A percentile compares a stretch with the other conserved stretches of the same genome.
These are phyloP conservation scores for Lentinula edodes DNA, from an alignment of 768 basidiomycete genomes.

Conservation along the genomic window DNA sequence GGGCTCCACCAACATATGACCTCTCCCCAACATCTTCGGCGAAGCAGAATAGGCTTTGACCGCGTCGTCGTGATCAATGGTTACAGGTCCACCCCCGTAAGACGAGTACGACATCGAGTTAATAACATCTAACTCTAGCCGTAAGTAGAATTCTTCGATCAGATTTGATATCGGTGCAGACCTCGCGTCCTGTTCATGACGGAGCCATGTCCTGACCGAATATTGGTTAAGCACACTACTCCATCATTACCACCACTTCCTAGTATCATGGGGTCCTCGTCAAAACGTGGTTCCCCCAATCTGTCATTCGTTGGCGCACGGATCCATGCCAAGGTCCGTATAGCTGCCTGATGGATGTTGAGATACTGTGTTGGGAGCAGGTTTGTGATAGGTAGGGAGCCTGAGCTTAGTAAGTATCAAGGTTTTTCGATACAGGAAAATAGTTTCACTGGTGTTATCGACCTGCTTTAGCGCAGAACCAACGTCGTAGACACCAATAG, in stretches of 20 bases:
- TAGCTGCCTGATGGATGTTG: slow-evolving; percentile 70
- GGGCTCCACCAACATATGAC: slow-evolving; percentile 67
- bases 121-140: slow-evolving; percentile 54
- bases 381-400: slow-evolving; percentile 16
- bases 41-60: slow-evolving; percentile 72
- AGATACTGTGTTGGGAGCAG: slow-evolving; percentile 70
- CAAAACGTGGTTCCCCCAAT: slow-evolving; percentile 37
- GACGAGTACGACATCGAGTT: slow-evolving; percentile 62
- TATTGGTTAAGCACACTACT: slow-evolving; percentile 67
- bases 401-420: neutral
- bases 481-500: slow-evolving; percentile 54
- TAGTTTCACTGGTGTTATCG: slow-evolving; percentile 23
- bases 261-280: slow-evolving; percentile 65
- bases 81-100: slow-evolving; percentile 63
- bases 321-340: slow-evolving; percentile 74
- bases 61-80: slow-evolving; percentile 79
- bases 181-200: slow-evolving; percentile 79
- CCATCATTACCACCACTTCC: slow-evolving; percentile 82
- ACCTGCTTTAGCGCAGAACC: slow-evolving; percentile 33
- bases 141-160: neutral
- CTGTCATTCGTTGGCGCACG: slow-evolving; percentile 53
- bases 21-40: slow-evolving; percentile 68
- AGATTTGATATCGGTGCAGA: slow-evolving; percentile 15
- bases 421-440: neutral
- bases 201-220: slow-evolving; percentile 62